Conservation (phyloP, 2,329 filamentous ascomycete species). For the Scytalidium sp. region DNA sequence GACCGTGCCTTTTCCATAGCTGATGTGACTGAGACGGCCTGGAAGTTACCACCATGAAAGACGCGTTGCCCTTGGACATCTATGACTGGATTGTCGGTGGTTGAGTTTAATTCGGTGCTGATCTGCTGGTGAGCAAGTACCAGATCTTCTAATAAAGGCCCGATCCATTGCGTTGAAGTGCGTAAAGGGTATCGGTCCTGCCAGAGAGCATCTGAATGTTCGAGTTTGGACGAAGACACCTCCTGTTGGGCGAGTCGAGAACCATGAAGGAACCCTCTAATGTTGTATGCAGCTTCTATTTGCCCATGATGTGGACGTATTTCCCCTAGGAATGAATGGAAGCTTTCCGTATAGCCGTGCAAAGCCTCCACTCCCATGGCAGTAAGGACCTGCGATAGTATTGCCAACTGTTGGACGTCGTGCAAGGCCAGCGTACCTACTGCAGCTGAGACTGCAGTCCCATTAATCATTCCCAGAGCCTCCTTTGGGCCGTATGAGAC, state of each 20-base stretch:
- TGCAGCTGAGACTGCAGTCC: slow-evolving; percentile 42
- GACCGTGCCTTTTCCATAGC: slow-evolving; percentile 60
- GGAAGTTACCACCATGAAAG: slow-evolving; percentile 66
- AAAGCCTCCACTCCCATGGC: slow-evolving; percentile 60
- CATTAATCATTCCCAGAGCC: slow-evolving; percentile 47
- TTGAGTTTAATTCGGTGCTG: slow-evolving; percentile 60
- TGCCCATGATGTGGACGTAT: slow-evolving; percentile 61
- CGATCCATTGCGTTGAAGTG: slow-evolving; percentile 66
- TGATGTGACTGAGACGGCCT: slow-evolving; percentile 59
- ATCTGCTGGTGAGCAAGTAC: slow-evolving; percentile 55
- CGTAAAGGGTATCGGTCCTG: slow-evolving; percentile 66
- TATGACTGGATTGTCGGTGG: slow-evolving; percentile 64
- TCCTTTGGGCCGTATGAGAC: slow-evolving; percentile 45
- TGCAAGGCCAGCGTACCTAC: slow-evolving; percentile 45
- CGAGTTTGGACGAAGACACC: not conserved
- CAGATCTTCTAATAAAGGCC: slow-evolving; percentile 63
- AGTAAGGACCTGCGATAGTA: slow-evolving; percentile 56
- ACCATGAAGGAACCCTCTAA: slow-evolving; percentile 44
- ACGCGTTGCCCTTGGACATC: slow-evolving; percentile 39
- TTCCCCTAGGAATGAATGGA: slow-evolving; percentile 54
- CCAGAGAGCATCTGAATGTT: slow-evolving; percentile 31
- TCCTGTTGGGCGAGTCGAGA: slow-evolving; percentile 39
- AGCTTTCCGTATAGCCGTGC: slow-evolving; percentile 51
- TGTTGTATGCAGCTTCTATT: slow-evolving; percentile 52
- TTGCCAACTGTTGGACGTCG: slow-evolving; percentile 48